Conservation (phyloP, 306 rosid genomes). For the Casuarina cunninghamiana region DNA sequence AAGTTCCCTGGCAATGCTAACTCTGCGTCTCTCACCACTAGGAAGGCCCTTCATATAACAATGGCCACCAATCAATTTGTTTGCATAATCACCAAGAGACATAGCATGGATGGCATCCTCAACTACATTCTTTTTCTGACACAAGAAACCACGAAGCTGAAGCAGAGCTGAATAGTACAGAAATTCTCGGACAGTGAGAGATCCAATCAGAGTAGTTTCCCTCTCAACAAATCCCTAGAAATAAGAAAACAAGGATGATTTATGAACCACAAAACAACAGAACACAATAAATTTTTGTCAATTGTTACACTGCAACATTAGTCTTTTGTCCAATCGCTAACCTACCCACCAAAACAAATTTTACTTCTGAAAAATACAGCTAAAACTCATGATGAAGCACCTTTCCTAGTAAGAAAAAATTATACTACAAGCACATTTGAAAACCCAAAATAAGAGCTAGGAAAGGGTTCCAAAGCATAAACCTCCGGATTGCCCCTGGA, state of each 20-base stretch:
- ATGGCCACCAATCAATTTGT: slow-evolving; percentile 94
- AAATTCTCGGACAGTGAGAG: slow-evolving; percentile 93
- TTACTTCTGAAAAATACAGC: background rate
- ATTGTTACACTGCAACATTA: background rate
- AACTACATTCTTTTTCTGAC: slow-evolving; percentile 84
- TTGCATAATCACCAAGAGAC: slow-evolving; percentile 87
- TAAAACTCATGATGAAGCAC: background rate
- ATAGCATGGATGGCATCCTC: slow-evolving; percentile 97
- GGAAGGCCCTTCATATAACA: slow-evolving; percentile 98
- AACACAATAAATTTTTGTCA: background rate
- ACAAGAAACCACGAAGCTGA: slow-evolving; percentile 96
- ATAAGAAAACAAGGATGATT: slow-evolving; percentile 6
- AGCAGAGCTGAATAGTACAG: slow-evolving; percentile 91
- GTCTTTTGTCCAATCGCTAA: background rate
- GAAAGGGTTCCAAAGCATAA: background rate
- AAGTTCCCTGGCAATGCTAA: slow-evolving; percentile 96
- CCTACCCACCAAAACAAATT: background rate
- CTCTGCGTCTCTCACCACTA: slow-evolving; percentile 89
- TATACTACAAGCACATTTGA: background rate
- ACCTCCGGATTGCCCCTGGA: background rate
- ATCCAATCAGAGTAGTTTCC: slow-evolving; percentile 85
- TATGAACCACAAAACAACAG: slow-evolving; percentile 8
- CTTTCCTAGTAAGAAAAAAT: background rate
- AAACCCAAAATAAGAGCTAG: background rate
- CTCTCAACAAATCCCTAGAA: slow-evolving; percentile 94